Base-by-base conservation (phyloP, 75 land plant species). In the Isoetes taiwanensis region DNA sequence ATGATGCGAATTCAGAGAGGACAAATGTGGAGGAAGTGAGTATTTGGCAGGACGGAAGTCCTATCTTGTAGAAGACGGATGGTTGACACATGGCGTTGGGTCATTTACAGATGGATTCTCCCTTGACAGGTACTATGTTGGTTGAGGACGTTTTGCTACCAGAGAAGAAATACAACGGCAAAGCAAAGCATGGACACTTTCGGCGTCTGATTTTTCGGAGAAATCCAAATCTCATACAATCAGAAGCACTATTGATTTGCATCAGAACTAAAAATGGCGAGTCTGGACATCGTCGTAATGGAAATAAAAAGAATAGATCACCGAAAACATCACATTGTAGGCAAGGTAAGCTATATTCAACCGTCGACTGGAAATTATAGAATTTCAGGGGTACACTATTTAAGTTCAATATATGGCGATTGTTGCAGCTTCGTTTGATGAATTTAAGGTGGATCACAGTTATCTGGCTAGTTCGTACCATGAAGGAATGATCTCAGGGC, bases 401-500 rank as follows among this genome's bases (percentile, higher is more conserved):
- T 37, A 37, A 10, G 39, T 10, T 37, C 14, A 10, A 19, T 28
- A 57, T 26, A 28, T 30, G 59, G 59, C 38, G 59, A 41, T 39
- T 46, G 30, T 60, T 48, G 57, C 57, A 42, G 62, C 32, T 60
- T 42, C 21, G 2, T 37, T 37, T 24, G 67, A 63, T 14, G 61
- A 65, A 11, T 1, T 86, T 58, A 65, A 66, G 41, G 74, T 86
- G 41, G 77, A 90, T 63, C 94, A 87, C 53, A 69, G 41, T 42
- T 87, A 55, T 48, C 71, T 90, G 76, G 88, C 89, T 41, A 86
- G 88, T 68, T 68, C 79, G 41, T 90, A 90, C 46, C 97, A 90
- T 52, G 78, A 40, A 35, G 97, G 78, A 33, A 80, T 87, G 58
- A 69, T 90, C 55, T 67, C 83, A 67, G 97, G 94, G 11, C 79